Evolutionary conservation across 805 yeast genomes (phyloP).

Genomic region (Schwanniomyces pseudopolymorphus): DNA sequence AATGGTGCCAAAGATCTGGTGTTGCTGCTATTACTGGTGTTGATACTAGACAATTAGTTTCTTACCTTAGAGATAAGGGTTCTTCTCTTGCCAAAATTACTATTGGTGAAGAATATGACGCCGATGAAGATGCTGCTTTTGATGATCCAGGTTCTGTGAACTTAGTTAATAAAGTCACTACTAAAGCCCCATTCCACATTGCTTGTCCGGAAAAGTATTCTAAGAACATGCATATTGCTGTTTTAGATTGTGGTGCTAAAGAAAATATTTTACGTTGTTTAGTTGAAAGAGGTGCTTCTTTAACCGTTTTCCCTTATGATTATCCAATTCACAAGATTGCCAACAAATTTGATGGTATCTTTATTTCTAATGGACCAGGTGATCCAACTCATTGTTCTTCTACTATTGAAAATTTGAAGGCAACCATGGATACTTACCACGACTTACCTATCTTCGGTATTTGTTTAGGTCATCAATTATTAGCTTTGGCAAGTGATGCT

Average conservation of each 20-base stretch:
- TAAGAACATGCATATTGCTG: constrained; percentile 75
- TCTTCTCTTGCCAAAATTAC: constrained; percentile 89
- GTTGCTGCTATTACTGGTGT: constrained; percentile 95
- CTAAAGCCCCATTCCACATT: constrained; percentile 92
- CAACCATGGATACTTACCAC: constrained; percentile 60
- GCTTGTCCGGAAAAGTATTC: constrained; percentile 57
- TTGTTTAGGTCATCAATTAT: constrained; percentile 95
- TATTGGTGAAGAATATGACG: constrained; percentile 88
- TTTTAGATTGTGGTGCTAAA: constrained; percentile 97
- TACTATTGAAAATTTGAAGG: constrained; percentile 72
- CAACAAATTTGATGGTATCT: constrained; percentile 89
- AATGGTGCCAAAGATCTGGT: constrained; percentile 96
- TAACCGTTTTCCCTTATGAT: constrained; percentile 95
- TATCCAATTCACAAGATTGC: constrained; percentile 92
- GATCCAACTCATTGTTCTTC: constrained; percentile 89
- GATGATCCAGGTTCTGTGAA: constrained; percentile 88
- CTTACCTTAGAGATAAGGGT: constrained; percentile 93
- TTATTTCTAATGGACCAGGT: constrained; percentile 96
- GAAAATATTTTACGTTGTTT: constrained; percentile 94
- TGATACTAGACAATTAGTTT: constrained; percentile 93
- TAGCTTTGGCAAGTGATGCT: constrained; percentile 94
- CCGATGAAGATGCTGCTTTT: constrained; percentile 87
- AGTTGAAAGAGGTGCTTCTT: constrained; percentile 91
- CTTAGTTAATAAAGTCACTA: constrained; percentile 89
- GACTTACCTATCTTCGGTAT: constrained; percentile 94